Evolutionary conservation across 805 yeast species (phyloP).

Genomic region (baker's yeast (Saccharomyces cerevisiae)): DNA sequence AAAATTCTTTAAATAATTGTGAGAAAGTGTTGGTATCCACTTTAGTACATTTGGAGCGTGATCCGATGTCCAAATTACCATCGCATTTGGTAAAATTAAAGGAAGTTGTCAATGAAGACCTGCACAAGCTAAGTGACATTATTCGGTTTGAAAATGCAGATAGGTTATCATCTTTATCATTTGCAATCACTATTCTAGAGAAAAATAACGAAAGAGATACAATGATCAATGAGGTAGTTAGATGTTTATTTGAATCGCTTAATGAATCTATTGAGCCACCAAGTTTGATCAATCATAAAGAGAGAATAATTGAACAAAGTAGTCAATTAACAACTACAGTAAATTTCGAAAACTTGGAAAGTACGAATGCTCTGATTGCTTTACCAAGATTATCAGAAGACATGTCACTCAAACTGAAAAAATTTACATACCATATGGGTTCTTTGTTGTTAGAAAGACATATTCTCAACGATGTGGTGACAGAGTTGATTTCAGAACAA

Average conservation of each 20-base stretch:
- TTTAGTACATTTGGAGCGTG: slow-evolving; percentile 7
- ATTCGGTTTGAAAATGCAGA: slow-evolving; percentile 12
- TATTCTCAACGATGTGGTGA: slow-evolving; percentile 10
- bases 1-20: slow-evolving; percentile 16
- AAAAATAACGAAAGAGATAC: slow-evolving; percentile 2
- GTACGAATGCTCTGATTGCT: slow-evolving; percentile 8
- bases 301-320: slow-evolving; percentile 14
- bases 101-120: slow-evolving; percentile 5
- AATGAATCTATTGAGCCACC: neutral
- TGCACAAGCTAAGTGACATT: slow-evolving; percentile 3
- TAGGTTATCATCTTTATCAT: slow-evolving; percentile 7
- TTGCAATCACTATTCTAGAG: slow-evolving; percentile 6
- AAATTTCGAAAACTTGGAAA: neutral
- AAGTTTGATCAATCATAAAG: neutral
- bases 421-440: slow-evolving; percentile 19
- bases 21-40: slow-evolving; percentile 10
- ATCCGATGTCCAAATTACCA: slow-evolving; percentile 7
- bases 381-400: slow-evolving; percentile 18
- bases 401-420: slow-evolving; percentile 13
- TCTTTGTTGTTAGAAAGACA: neutral
- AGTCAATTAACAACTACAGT: neutral
- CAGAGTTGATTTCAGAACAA: slow-evolving; percentile 14
- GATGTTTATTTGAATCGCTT: slow-evolving; percentile 9
- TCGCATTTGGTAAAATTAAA: slow-evolving; percentile 1
- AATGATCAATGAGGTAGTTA: slow-evolving; percentile 5